Evolutionary conservation across 2,329 filamentous ascomycete genomes (phyloP), one percentile per base, ranked within the genome.

Genomic region (Phyllosticta citrichinensis): DNA sequence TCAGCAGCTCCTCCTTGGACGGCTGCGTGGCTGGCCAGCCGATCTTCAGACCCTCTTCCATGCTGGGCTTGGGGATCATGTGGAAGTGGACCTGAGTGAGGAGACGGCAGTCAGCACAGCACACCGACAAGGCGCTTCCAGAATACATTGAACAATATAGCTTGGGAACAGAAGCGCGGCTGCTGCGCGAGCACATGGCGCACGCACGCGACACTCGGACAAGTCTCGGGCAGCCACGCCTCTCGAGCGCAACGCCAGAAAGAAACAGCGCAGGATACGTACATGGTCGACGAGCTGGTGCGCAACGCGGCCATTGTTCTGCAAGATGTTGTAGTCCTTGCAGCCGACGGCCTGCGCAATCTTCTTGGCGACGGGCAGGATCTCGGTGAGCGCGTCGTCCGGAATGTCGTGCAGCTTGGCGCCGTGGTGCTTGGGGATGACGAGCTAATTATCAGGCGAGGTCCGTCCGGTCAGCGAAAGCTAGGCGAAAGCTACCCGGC

Each of bases 401-500:
- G 94, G 93, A 63, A 99, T 93, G 73, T 97, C 93, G 64, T 85
- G 83, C 25, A 99, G 84, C 77, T 97, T 97, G 64, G 82, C 88
- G 72, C 93, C 94, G 77, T 99, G 94, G 77, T 85, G 83, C 78
- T 99, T 99, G 65, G 94, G 94, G 66, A 99, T 96, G 63, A 99
- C 88, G 71, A 99, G 91, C 93, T 96, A 63, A 63, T 61, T n/a
- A n/a, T 8, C 14, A 17, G 40, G 40, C 19, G 33, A 10, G 14
- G n/a, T 27, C 25, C 11, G 52, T 19, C 22, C 3, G 22, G 58
- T 59, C 56, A 57, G 40, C 24, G 10, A 47, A 22, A 22, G 22
- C 22, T 22, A 22, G 22, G 22, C 22, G 22, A 22, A 22, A 22
- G 22, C 22, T 22, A 22, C 5, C 22, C 27, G 57, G 62, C 47